Conservation (phyloP, 345 rosid species). For the Anacardium occidentale region DNA sequence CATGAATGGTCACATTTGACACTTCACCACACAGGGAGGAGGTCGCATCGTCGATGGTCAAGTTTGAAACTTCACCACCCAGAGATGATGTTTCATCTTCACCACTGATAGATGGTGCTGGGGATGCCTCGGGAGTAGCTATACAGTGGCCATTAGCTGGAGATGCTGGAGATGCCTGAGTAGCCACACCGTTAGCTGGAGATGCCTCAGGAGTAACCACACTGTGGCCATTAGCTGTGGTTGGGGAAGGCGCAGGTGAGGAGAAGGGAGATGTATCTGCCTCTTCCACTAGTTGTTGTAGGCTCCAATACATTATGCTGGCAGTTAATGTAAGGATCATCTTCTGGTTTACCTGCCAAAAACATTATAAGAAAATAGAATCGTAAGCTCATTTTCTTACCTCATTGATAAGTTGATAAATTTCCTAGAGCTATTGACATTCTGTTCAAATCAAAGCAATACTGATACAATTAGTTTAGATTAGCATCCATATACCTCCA, state of each 20-base stretch:
- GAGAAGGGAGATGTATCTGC: slow-evolving; percentile 50
- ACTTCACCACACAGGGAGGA: slow-evolving; percentile 32
- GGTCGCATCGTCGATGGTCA: slow-evolving; percentile 56
- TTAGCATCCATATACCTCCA: slow-evolving; percentile 62
- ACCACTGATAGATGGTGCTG: slow-evolving; percentile 61
- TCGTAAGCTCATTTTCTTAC: neutral
- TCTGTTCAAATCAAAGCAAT: too few species aligned
- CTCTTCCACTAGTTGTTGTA: slow-evolving; percentile 53
- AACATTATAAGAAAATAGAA: neutral
- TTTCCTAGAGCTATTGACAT: too few species aligned
- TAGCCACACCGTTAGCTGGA: neutral
- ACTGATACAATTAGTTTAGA: neutral
- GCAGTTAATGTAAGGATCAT: slow-evolving; percentile 85
- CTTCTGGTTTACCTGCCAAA: slow-evolving; percentile 88
- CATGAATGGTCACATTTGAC: slow-evolving; percentile 56
- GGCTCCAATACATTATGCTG: slow-evolving; percentile 91
- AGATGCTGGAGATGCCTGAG: slow-evolving; percentile 28
- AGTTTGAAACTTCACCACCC: slow-evolving; percentile 56
- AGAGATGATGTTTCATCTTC: slow-evolving; percentile 73
- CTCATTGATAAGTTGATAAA: too few species aligned
- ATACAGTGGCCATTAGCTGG: slow-evolving; percentile 36
- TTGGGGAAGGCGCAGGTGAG: slow-evolving; percentile 6
- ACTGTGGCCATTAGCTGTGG: slow-evolving; percentile 28
- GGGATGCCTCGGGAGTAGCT: slow-evolving; percentile 59
- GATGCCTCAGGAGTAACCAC: slow-evolving; percentile 45